Conservation (phyloP, 106 monocot species). For the Dendrobium huoshanense region DNA sequence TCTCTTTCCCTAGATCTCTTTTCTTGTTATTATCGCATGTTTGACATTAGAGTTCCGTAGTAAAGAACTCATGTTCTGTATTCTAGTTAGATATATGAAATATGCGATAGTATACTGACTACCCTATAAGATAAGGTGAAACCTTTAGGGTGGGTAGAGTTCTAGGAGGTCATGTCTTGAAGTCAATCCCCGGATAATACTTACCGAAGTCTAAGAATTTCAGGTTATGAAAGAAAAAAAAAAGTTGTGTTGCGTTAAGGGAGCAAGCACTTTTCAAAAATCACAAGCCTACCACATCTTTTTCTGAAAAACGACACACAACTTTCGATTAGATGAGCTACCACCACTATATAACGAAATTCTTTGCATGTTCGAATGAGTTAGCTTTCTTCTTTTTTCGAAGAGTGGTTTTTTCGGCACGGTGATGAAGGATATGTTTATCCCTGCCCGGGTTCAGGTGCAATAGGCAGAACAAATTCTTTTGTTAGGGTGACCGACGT, state of each 20-base stretch:
- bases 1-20: too few species aligned
- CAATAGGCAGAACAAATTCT: constrained; percentile 2
- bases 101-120: too few species aligned
- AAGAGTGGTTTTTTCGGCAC: constrained; percentile 3
- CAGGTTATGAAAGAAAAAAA: too few species aligned
- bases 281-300: too few species aligned
- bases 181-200: not conserved
- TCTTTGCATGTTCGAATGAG: constrained; percentile 2
- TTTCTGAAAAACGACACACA: too few species aligned
- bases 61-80: too few species aligned
- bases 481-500: constrained; percentile 2
- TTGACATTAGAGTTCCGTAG: too few species aligned
- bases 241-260: too few species aligned
- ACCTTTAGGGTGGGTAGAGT: constrained; percentile 5
- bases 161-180: constrained; percentile 1
- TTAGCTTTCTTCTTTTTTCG: constrained; percentile 5
- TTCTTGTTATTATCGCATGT: too few species aligned
- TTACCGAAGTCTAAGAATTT: not conserved
- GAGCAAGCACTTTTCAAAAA: too few species aligned
- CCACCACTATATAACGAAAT: not conserved
- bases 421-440: not conserved
- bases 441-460: constrained; percentile 3
- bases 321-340: not conserved
- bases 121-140: constrained; percentile 1
- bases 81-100: too few species aligned